Evolutionary conservation across 345 rosid genomes (phyloP), one percentile per base, ranked within the genome.

Genomic region (Pseudoturritis turrita): DNA sequence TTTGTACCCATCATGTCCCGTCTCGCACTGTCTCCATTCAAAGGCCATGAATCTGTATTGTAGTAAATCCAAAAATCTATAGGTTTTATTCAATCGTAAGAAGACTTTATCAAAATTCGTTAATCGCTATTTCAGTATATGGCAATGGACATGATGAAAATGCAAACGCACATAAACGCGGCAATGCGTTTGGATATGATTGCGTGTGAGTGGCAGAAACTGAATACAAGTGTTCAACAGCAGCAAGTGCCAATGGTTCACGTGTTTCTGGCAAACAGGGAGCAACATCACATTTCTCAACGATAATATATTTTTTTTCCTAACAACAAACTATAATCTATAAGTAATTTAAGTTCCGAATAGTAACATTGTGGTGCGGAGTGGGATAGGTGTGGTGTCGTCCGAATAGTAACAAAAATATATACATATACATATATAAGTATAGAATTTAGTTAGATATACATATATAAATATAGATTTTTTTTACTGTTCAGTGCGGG

Each of bases 201-300:
- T 62, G 69, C 69, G 76, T 62, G 40, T 52, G 26, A 35, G 56
- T 41, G 25, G 40, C 13, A 33, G 63, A 31, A 33, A 53, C 46
- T 12, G 63, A 6, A 41, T 52, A 55, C 18, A 21, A 25, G 17
- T 63, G 71, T 54, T 23, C 7, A 44, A 12, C 28, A 64, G 7
- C 64, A 45, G 77, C 77, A 36, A 45, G 10, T 45, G 43, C 51
- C 25, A 64, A 59, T 58, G 65, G 68, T 66, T 31, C 68, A 58
- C 78, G 72, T 74, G 78, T 37, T 47, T 43, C 23, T 40, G 9
- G 26, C 47, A 10, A 44, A 19, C 44, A 19, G 29, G 64, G 56
- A 73, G 64, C 65, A 55, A 73, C 71, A 7, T 73, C 65, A 55
- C 44, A 73, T 65, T 17, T 64, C 59, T 46, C 58, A 18, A n/a